phyloP scores from a whole-genome alignment of 768 basidiomycete genomes.

The Pisolithus orientalis region DNA sequence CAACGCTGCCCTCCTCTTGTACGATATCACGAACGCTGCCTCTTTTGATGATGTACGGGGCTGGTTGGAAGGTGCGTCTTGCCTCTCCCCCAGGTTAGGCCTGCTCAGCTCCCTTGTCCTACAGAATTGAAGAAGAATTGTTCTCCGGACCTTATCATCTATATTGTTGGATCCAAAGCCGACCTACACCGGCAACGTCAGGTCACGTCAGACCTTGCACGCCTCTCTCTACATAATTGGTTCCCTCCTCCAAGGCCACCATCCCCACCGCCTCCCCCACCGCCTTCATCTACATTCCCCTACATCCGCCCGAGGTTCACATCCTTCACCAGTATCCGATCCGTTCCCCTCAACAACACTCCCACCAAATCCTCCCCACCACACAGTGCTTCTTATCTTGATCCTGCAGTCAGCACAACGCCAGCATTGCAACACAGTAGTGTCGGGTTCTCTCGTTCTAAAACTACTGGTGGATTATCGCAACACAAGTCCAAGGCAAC shows the following conservation, averaged over 20 bases:
- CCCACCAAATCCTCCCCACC: slow-evolving; percentile 43
- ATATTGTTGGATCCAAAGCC: slow-evolving; percentile 92
- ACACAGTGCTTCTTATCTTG: slow-evolving; percentile 57
- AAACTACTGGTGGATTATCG: slow-evolving; percentile 36
- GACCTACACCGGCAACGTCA: slow-evolving; percentile 68
- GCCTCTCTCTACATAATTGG: slow-evolving; percentile 82
- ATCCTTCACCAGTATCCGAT: slow-evolving; percentile 47
- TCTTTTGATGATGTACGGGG: slow-evolving; percentile 88
- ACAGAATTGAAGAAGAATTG: slow-evolving; percentile 88
- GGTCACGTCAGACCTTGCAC: slow-evolving; percentile 76
- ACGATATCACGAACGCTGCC: slow-evolving; percentile 88
- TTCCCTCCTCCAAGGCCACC: slow-evolving; percentile 74
- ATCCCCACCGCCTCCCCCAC: slow-evolving; percentile 58
- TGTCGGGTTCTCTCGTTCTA: slow-evolving; percentile 42
- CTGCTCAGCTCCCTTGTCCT: slow-evolving; percentile 10
- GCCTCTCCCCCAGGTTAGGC: background rate
- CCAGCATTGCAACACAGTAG: slow-evolving; percentile 49
- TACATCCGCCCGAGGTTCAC: slow-evolving; percentile 32
- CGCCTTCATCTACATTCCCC: slow-evolving; percentile 36
- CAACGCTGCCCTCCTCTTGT: slow-evolving; percentile 88
- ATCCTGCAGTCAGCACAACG: slow-evolving; percentile 48
- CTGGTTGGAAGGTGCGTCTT: slow-evolving; percentile 75
- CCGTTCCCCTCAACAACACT: slow-evolving; percentile 47
- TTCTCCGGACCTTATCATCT: slow-evolving; percentile 82
- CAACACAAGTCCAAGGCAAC: background rate